These are phyloP conservation scores for Letharia columbiana DNA, from an alignment of 495 filamentous ascomycete genomes.

Conservation along the genomic window DNA sequence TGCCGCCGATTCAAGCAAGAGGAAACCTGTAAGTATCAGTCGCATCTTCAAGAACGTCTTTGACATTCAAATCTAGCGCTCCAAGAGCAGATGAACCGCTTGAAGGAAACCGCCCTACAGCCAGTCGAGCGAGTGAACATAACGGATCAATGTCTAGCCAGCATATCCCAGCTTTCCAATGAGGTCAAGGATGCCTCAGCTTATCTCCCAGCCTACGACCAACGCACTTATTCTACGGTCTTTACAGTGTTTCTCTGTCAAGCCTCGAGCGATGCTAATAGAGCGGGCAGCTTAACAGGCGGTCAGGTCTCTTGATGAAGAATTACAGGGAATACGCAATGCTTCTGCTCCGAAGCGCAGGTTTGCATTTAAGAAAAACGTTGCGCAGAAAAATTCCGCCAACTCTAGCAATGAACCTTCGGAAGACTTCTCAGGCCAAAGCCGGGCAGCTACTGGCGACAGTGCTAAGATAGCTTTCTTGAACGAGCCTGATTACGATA, in stretches of 20 bases:
- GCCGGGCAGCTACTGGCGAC: background rate
- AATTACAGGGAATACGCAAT: slow-evolving; percentile 50
- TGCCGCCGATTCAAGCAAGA: slow-evolving; percentile 70
- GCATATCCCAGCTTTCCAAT: slow-evolving; percentile 57
- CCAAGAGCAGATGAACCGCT: slow-evolving; percentile 51
- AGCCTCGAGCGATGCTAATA: slow-evolving; percentile 7
- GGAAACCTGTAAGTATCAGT: slow-evolving; percentile 50
- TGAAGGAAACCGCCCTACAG: slow-evolving; percentile 42
- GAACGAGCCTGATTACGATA: background rate
- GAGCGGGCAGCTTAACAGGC: slow-evolving; percentile 37
- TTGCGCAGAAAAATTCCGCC: slow-evolving; percentile 45
- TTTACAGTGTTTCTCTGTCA: background rate
- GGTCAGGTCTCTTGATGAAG: slow-evolving; percentile 59
- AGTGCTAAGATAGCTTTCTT: background rate
- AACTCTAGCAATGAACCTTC: slow-evolving; percentile 23
- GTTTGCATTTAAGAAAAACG: slow-evolving; percentile 58
- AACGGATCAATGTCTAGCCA: slow-evolving; percentile 57
- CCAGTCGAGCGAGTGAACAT: slow-evolving; percentile 54
- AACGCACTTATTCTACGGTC: slow-evolving; percentile 65
- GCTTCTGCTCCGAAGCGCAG: slow-evolving; percentile 55
- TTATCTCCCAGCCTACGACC: slow-evolving; percentile 68
- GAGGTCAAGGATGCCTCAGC: slow-evolving; percentile 60
- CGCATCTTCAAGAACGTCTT: slow-evolving; percentile 16
- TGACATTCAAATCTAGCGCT: slow-evolving; percentile 39
- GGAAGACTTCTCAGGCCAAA: slow-evolving; percentile 11